A percentile compares a stretch with the other conserved stretches of the same genome.
Conservation (phyloP, 441 rosid species). For the Dalechampia spathulata region DNA sequence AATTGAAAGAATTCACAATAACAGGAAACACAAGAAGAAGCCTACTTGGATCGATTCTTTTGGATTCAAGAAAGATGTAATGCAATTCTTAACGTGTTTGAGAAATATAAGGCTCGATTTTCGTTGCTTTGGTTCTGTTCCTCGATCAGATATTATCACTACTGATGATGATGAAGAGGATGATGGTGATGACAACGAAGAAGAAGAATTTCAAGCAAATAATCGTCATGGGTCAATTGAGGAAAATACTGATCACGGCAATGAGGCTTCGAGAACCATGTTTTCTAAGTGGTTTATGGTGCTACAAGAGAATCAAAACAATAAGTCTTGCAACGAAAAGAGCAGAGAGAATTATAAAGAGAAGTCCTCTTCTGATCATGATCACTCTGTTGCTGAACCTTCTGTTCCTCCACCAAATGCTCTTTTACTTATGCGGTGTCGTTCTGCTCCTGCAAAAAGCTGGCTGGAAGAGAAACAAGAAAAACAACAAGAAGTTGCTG, state of each 20-base stretch:
- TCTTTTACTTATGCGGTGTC: slow-evolving; percentile 70
- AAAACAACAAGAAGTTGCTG: slow-evolving; percentile 17
- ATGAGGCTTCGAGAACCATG: slow-evolving; percentile 46
- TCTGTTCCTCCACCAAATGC: slow-evolving; percentile 79
- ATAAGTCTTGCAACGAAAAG: slow-evolving; percentile 19
- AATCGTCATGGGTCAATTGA: slow-evolving; percentile 3
- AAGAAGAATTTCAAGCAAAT: slow-evolving; percentile 19
- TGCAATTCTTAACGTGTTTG: slow-evolving; percentile 75
- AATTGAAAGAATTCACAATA: slow-evolving; percentile 66
- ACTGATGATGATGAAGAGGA: slow-evolving; percentile 52
- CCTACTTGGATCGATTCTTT: slow-evolving; percentile 46
- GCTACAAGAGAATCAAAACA: slow-evolving; percentile 56
- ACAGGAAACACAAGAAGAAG: slow-evolving; percentile 33
- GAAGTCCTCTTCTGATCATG: slow-evolving; percentile 6
- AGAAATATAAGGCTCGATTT: slow-evolving; percentile 51
- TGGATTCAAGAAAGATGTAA: slow-evolving; percentile 74
- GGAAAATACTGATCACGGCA: slow-evolving; percentile 12
- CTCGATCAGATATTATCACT: slow-evolving; percentile 38
- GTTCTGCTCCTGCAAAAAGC: slow-evolving; percentile 81
- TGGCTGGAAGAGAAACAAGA: slow-evolving; percentile 34
- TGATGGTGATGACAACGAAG: slow-evolving; percentile 25
- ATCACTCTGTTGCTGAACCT: slow-evolving; percentile 13
- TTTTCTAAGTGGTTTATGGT: slow-evolving; percentile 90
- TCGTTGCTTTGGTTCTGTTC: slow-evolving; percentile 69
- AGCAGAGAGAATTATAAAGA: slow-evolving; percentile 17